Percentiles rank a stretch among this genome's conserved stretches.
These are phyloP conservation scores for Neurospora tetraspora DNA, from an alignment of 495 filamentous ascomycete genomes.

Conservation along the genomic window DNA sequence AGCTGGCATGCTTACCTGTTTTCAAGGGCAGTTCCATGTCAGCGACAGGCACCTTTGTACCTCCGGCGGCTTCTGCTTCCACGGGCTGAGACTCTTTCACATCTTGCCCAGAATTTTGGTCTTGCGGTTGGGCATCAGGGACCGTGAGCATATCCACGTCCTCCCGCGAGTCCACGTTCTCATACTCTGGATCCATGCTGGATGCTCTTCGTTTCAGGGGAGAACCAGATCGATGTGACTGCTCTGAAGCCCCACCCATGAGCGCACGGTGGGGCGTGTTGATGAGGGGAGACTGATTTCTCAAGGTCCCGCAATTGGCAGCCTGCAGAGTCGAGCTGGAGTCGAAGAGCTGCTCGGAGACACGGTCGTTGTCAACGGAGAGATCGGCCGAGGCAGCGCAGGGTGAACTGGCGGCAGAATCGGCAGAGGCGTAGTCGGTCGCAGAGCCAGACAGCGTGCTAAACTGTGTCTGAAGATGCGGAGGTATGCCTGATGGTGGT, in stretches of 20 bases:
- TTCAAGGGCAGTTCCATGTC: conserved; percentile 7
- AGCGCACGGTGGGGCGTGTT: conserved; percentile 34
- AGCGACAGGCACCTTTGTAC: background rate
- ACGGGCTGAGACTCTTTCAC: background rate
- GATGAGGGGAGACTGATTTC: conserved; percentile 33
- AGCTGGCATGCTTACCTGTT: conserved; percentile 10
- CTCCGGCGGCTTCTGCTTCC: background rate
- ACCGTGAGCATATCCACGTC: conserved; percentile 40
- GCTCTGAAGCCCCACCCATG: conserved; percentile 43
- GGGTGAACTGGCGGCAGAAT: conserved; percentile 53
- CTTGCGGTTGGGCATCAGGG: conserved; percentile 5
- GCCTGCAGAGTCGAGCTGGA: conserved; percentile 12
- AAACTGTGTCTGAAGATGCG: conserved; percentile 38
- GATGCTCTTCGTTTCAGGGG: conserved; percentile 46
- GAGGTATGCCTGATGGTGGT: conserved; percentile 36
- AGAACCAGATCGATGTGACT: conserved; percentile 42
- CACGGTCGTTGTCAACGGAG: conserved; percentile 53
- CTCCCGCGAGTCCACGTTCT: conserved; percentile 23
- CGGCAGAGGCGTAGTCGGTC: conserved; percentile 37
- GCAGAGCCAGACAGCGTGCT: conserved; percentile 26
- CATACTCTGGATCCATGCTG: conserved; percentile 39
- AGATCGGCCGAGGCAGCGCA: conserved; percentile 65
- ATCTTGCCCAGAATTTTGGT: background rate
- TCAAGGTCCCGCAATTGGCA: conserved; percentile 4
- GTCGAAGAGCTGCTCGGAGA: conserved; percentile 34